These are phyloP conservation scores for Aureobasidium sp. DNA, from an alignment of 2,329 filamentous ascomycete genomes.

Conservation along the genomic window DNA sequence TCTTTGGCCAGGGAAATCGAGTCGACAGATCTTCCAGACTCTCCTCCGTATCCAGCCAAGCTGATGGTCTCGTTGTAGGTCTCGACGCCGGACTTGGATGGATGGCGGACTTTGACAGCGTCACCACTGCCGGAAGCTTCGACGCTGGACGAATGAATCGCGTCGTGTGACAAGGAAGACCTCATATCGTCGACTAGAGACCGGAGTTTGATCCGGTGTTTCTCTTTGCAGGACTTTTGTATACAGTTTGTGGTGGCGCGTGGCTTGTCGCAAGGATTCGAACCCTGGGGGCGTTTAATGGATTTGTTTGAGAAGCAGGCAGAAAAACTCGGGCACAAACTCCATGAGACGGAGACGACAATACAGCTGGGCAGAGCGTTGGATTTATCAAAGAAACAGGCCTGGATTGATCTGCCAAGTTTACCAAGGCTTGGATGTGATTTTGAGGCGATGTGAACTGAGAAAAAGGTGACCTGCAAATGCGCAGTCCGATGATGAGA, in stretches of 20 bases:
- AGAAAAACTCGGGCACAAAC: conserved; percentile 28
- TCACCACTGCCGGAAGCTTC: neutral
- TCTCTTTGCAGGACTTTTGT: neutral
- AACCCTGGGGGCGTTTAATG: conserved; percentile 18
- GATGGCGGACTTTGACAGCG: neutral
- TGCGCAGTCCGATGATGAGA: neutral
- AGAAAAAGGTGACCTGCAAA: neutral
- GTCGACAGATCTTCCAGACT: neutral
- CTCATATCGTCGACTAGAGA: neutral
- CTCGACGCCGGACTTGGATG: neutral
- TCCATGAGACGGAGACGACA: conserved; percentile 24
- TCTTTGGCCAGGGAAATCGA: conserved; percentile 16
- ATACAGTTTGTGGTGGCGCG: neutral
- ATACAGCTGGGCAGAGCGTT: neutral
- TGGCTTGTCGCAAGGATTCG: neutral
- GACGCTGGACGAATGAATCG: conserved; percentile 4
- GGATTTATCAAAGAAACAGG: neutral
- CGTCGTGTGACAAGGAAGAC: conserved; percentile 1
- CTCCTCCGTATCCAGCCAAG: neutral
- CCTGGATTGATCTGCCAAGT: conserved; percentile 5
- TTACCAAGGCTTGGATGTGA: conserved; percentile 10
- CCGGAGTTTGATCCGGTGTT: neutral
- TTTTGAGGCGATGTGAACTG: neutral
- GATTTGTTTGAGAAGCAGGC: conserved; percentile 28
- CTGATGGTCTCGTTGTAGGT: conserved; percentile 1